A percentile compares a stretch with the other conserved stretches of the same genome.
phyloP scores from a whole-genome alignment of 352 stramenopile genomes.

The Blastocystis sp. region DNA sequence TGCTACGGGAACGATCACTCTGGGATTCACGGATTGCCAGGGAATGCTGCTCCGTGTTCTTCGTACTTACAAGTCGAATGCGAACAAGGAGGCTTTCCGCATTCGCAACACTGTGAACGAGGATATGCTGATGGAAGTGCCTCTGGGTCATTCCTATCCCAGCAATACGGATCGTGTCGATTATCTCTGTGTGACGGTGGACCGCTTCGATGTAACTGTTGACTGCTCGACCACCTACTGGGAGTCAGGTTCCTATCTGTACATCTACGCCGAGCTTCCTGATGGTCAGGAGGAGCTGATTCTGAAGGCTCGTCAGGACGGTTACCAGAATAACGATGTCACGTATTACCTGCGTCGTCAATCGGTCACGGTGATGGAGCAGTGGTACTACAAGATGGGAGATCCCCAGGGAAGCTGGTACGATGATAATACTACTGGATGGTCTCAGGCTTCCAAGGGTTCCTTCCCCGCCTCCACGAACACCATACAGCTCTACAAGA shows the following conservation, averaged over 20 bases:
- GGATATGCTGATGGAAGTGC: neutral
- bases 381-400: conserved; percentile 54
- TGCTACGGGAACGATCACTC: neutral
- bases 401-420: neutral
- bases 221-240: neutral
- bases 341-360: neutral
- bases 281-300: neutral
- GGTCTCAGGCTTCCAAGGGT: neutral
- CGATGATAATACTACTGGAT: neutral
- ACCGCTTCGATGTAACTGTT: neutral
- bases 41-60: neutral
- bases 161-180: neutral
- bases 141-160: neutral
- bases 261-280: neutral
- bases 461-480: conserved; percentile 17
- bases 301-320: neutral
- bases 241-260: neutral
- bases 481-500: conserved; percentile 45
- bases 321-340: neutral
- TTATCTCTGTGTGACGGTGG: conserved; percentile 7
- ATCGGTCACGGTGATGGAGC: neutral
- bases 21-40: neutral
- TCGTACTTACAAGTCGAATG: neutral
- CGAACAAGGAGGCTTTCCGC: neutral
- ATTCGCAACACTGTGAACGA: neutral